A percentile compares a stretch with the other conserved stretches of the same genome.
Evolutionary conservation across 441 rosid genomes (phyloP).

Genomic region (Eruca vesicaria): DNA sequence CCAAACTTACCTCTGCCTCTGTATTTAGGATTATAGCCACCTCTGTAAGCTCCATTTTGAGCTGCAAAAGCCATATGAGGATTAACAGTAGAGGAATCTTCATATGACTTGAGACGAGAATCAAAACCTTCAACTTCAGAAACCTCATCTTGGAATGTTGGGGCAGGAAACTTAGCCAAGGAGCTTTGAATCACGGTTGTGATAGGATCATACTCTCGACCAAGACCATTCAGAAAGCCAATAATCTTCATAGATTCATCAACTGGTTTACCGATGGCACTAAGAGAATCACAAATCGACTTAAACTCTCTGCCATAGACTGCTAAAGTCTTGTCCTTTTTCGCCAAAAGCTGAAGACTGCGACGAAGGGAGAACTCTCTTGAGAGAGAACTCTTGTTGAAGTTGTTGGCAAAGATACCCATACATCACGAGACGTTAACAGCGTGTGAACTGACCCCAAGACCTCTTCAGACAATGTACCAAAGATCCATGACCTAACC

Average conservation of each 20-base stretch:
- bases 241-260: too few species aligned
- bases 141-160: neutral
- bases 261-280: too few species aligned
- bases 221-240: neutral
- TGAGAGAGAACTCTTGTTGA: neutral
- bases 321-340: neutral
- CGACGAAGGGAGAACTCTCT: neutral
- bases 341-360: neutral
- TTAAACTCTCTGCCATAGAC: neutral
- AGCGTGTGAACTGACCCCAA: too few species aligned
- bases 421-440: too few species aligned
- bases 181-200: neutral
- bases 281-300: too few species aligned
- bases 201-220: neutral
- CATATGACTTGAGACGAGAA: neutral
- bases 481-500: too few species aligned
- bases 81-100: too few species aligned
- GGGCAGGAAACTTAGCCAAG: neutral
- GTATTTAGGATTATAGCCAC: too few species aligned
- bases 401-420: neutral
- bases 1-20: too few species aligned
- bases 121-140: neutral
- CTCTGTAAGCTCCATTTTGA: too few species aligned
- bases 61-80: too few species aligned
- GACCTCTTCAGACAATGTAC: too few species aligned